Conservation (phyloP, 2,329 filamentous ascomycete species). For the Decorospora gaudefroyi region DNA sequence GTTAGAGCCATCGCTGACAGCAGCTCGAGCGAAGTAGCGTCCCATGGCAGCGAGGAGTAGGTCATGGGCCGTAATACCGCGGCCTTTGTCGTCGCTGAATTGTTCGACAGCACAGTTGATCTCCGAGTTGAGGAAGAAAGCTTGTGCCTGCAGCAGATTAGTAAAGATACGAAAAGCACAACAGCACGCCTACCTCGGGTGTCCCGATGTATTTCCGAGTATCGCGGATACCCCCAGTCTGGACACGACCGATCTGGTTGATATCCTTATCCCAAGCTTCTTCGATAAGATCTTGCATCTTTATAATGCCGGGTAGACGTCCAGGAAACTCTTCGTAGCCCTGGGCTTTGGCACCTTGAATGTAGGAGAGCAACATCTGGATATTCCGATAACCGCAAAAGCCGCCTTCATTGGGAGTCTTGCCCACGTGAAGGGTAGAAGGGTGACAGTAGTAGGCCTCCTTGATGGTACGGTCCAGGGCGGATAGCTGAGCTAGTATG, state of each 20-base stretch:
- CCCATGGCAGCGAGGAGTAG: slow-evolving; percentile 71
- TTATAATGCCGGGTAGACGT: slow-evolving; percentile 73
- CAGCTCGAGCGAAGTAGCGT: slow-evolving; percentile 68
- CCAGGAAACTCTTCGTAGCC: slow-evolving; percentile 65
- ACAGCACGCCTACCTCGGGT: slow-evolving; percentile 66
- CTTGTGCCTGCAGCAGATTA: slow-evolving; percentile 67
- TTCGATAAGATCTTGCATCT: slow-evolving; percentile 86
- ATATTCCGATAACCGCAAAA: slow-evolving; percentile 97
- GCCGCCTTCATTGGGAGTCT: slow-evolving; percentile 77
- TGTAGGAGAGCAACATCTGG: slow-evolving; percentile 84
- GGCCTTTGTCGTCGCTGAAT: slow-evolving; percentile 54
- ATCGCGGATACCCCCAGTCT: slow-evolving; percentile 85
- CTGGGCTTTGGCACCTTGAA: slow-evolving; percentile 62
- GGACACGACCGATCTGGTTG: slow-evolving; percentile 71
- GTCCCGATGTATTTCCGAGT: slow-evolving; percentile 97
- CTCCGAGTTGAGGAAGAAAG: slow-evolving; percentile 70
- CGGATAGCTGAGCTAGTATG: slow-evolving; percentile 54
- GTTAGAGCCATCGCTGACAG: slow-evolving; percentile 57
- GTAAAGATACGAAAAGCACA: background rate
- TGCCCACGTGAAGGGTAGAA: slow-evolving; percentile 76
- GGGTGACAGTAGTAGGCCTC: slow-evolving; percentile 81
- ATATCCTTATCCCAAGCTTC: slow-evolving; percentile 84
- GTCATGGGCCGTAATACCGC: slow-evolving; percentile 54
- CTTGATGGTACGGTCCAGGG: slow-evolving; percentile 66
- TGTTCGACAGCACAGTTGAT: slow-evolving; percentile 63